phyloP scores from a whole-genome alignment of 306 rosid genomes.

The Rosa persica region DNA sequence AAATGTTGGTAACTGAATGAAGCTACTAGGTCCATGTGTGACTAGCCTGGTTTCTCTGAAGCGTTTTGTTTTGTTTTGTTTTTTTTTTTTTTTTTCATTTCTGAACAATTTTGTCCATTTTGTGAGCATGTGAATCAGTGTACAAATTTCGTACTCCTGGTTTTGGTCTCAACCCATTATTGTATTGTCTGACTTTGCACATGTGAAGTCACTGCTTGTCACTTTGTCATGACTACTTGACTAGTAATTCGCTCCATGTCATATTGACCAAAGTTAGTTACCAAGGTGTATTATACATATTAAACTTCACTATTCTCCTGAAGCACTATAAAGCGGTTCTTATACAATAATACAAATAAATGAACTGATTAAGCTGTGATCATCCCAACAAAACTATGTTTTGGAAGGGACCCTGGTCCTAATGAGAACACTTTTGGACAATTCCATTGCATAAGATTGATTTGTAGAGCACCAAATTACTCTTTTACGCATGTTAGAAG shows the following conservation, averaged over 20 bases:
- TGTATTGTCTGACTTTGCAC: neutral
- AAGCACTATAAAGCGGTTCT: too few relatives aligned
- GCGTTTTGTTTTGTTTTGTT: neutral
- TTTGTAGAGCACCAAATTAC: too few relatives aligned
- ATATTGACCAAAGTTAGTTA: neutral
- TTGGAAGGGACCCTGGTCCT: too few relatives aligned
- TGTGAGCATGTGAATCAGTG: neutral
- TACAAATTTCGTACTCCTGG: neutral
- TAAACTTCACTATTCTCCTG: too few relatives aligned
- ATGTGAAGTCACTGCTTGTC: neutral
- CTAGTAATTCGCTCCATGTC: neutral
- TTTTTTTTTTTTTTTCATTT: neutral
- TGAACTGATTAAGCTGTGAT: too few relatives aligned
- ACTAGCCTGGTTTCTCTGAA: neutral
- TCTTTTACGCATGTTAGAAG: too few relatives aligned
- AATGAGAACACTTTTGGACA: too few relatives aligned
- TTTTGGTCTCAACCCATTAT: constrained; percentile 2
- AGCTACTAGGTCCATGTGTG: neutral
- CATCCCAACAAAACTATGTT: too few relatives aligned
- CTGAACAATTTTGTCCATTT: neutral
- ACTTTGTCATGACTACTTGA: neutral
- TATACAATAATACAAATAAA: too few relatives aligned
- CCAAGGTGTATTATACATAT: neutral
- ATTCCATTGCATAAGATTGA: too few relatives aligned
- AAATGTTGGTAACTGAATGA: neutral